A percentile compares a stretch with the other conserved stretches of the same genome.
Conservation (phyloP, 2,329 filamentous ascomycete species). For the Conoideocrella luteorostrata region DNA sequence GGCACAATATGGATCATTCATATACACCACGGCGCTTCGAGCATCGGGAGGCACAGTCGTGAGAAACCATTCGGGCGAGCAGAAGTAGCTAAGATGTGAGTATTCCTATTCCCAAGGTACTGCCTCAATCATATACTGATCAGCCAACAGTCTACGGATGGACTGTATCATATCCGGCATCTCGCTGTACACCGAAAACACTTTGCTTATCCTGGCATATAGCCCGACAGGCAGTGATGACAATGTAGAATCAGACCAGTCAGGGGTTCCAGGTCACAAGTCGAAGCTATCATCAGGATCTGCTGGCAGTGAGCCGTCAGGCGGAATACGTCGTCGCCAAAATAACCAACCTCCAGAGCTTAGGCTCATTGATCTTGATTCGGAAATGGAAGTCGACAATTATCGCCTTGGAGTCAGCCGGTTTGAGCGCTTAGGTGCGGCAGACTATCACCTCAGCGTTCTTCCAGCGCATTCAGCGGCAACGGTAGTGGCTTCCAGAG, state of each 20-base stretch:
- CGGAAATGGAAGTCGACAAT: slow-evolving; percentile 80
- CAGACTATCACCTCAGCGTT: slow-evolving; percentile 86
- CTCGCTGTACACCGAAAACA: slow-evolving; percentile 87
- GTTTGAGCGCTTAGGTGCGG: slow-evolving; percentile 77
- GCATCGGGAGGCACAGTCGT: slow-evolving; percentile 58
- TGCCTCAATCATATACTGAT: background rate
- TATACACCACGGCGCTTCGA: slow-evolving; percentile 69
- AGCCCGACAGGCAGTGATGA: slow-evolving; percentile 68
- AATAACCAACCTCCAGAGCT: slow-evolving; percentile 84
- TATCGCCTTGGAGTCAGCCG: slow-evolving; percentile 81
- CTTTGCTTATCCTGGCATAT: slow-evolving; percentile 88
- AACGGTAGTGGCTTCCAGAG: slow-evolving; percentile 55
- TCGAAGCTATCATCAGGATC: slow-evolving; percentile 40
- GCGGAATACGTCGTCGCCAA: slow-evolving; percentile 62
- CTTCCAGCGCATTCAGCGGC: slow-evolving; percentile 67
- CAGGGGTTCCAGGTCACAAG: slow-evolving; percentile 30
- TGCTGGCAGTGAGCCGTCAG: slow-evolving; percentile 51
- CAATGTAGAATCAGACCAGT: slow-evolving; percentile 26
- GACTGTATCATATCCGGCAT: slow-evolving; percentile 98
- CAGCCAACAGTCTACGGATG: slow-evolving; percentile 64
- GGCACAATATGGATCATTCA: slow-evolving; percentile 94
- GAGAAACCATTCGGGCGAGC: slow-evolving; percentile 71
- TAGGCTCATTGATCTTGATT: slow-evolving; percentile 80
- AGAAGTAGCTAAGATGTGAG: slow-evolving; percentile 88
- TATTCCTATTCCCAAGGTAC: slow-evolving; percentile 15